Evolutionary conservation across 2,329 filamentous ascomycete species (phyloP), one percentile per base, ranked within the genome.

Genomic region (Pyricularia pennisetigena): DNA sequence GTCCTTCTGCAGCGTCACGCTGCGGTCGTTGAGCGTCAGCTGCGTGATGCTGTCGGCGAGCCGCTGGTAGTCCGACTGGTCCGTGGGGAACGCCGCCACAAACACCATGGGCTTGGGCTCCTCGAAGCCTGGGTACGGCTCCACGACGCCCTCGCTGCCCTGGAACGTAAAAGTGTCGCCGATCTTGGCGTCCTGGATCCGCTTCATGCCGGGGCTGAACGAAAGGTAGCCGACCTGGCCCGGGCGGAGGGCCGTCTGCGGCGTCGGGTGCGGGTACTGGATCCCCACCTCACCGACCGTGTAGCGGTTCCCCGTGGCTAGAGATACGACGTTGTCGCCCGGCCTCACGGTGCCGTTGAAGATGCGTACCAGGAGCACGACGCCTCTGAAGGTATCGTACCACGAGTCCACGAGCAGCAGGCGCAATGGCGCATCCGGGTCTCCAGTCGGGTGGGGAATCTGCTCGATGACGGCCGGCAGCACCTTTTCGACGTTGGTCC

Each of bases 41-140:
- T 98, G 94, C 70, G 90, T 90, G 75, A 99, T 97, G 77, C 93
- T 97, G 77, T 98, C 94, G 71, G 96, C 92, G 4, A 99, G 82
- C 74, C 93, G 91, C 62, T 87, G 86, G 75, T 97, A 94, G 77
- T 97, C 92, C 73, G 89, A 83, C 72, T 97, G 93, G 74, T 99
- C 94, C 0, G 94, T 93, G 0, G 95, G 95, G 74, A 97, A 99
- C 0, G 95, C 95, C 0, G 94, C 94, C 4, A 99, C 95, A 73
- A 99, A 99, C 4, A 99, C 95, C 95, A 99, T 99, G 6, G 94
- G 91, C 78, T 99, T 97, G 1, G 95, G 94, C 77, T 99, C 95
- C 76, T 97, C 94, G 70, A 99, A 99, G 2, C 94, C 95, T 0
- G 93, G 93, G 68, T 94, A 89, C 14, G 92, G 88, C 76, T 94